phyloP scores from a whole-genome alignment of 495 filamentous ascomycete genomes.

The Pyrenopolyporus hunteri region DNA sequence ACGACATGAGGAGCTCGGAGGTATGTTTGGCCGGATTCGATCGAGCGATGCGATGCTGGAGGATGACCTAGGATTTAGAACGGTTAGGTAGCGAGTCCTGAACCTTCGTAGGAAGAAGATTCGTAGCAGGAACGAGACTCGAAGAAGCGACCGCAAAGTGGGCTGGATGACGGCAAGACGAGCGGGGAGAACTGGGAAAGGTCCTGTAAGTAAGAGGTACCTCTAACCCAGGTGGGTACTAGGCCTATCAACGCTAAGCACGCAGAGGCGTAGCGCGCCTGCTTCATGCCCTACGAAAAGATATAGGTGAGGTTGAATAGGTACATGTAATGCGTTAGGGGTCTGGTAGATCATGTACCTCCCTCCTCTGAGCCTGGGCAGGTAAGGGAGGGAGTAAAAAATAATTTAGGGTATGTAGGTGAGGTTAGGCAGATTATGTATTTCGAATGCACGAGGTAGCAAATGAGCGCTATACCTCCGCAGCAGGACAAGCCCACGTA shows the following conservation, averaged over 20 bases:
- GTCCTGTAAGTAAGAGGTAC: constrained; percentile 16
- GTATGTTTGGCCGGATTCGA: constrained; percentile 12
- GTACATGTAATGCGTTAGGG: constrained; percentile 12
- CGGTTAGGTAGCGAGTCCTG: neutral
- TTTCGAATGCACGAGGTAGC: neutral
- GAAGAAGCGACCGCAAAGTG: constrained; percentile 18
- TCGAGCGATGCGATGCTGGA: constrained; percentile 14
- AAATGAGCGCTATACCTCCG: neutral
- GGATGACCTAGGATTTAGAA: constrained; percentile 7
- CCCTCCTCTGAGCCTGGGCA: neutral
- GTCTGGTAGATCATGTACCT: constrained; percentile 17
- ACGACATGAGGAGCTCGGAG: neutral
- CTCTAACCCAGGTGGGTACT: constrained; percentile 17
- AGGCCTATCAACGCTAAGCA: constrained; percentile 10
- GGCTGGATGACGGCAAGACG: constrained; percentile 32
- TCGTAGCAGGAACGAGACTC: constrained; percentile 8
- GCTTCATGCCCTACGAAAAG: constrained; percentile 4
- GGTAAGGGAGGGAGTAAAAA: neutral
- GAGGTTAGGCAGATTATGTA: no score
- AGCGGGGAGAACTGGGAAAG: constrained; percentile 23
- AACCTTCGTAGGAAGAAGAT: constrained; percentile 15
- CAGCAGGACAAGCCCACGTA: constrained; percentile 14
- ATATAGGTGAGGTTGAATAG: constrained; percentile 17
- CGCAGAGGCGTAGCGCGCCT: constrained; percentile 14
- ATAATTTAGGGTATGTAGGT: neutral